Evolutionary conservation across 805 yeast genomes (phyloP).

Genomic region (Danielia reshetovae): DNA sequence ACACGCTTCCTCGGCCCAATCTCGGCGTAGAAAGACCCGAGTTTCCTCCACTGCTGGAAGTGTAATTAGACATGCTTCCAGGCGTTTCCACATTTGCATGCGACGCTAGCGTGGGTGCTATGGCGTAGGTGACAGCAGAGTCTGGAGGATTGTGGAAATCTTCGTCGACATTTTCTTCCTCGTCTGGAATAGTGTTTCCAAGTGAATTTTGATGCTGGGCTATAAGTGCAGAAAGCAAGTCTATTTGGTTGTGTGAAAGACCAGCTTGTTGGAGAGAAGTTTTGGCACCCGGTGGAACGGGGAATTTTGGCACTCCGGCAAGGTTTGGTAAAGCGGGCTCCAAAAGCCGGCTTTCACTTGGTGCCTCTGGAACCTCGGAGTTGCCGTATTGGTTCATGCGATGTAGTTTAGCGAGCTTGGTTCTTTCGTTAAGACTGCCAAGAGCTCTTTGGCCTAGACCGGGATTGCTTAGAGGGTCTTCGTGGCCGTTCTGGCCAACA

Average conservation of each 20-base stretch:
- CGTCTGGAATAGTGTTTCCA: not conserved
- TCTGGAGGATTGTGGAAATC: not conserved
- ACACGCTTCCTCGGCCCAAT: not conserved
- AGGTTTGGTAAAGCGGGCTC: conserved; percentile 11
- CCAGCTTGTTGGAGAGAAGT: conserved; percentile 63
- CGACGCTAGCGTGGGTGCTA: not conserved
- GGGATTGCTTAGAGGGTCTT: not conserved
- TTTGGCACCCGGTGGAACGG: conserved; percentile 73
- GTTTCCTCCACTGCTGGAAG: conserved; percentile 11
- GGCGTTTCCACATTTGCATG: conserved; percentile 7
- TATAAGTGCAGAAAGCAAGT: conserved; percentile 65
- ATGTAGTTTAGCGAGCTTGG: conserved; percentile 10
- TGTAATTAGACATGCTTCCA: conserved; percentile 8
- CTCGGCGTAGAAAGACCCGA: conserved; percentile 7
- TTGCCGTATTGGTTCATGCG: conserved; percentile 4
- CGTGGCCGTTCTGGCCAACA: conserved; percentile 1
- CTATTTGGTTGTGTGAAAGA: conserved; percentile 63
- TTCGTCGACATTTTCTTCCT: not conserved
- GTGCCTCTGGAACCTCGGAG: too few species aligned
- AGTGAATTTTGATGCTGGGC: conserved; percentile 56
- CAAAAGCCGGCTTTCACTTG: too few species aligned
- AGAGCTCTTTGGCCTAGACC: conserved; percentile 5
- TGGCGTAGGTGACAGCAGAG: not conserved
- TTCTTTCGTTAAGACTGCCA: conserved; percentile 9
- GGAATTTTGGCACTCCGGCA: conserved; percentile 51